Evolutionary conservation across 2,329 filamentous ascomycete species (phyloP), one percentile per base, ranked within the genome.

Genomic region (Phialocephala sp.): DNA sequence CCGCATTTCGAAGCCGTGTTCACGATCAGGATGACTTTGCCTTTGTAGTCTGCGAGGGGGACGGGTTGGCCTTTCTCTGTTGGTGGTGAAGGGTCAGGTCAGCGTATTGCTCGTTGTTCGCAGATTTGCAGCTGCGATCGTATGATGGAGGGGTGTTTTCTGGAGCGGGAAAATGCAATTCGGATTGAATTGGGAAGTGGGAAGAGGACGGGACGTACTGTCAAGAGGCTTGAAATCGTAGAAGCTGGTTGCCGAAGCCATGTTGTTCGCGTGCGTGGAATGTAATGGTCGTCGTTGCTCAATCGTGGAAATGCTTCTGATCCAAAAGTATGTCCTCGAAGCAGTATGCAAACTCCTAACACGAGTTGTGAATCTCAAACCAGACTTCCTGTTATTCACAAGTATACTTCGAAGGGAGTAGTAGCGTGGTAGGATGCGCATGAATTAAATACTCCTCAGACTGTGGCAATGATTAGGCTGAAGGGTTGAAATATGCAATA

Each of bases 1-100:
- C 95, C 94, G 84, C 95, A 99, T 84, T 98, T 97, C 79, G 92
- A 97, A 73, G 95, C 95, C 1, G 94, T 97, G 88, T 99, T 99
- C 82, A 99, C 93, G 75, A 97, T 85, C 67, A 99, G 90, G 74
- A 98, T 88, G 72, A 98, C 94, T 81, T 98, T 98, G 85, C 91
- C 92, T 79, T 92, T 88, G 82, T 93, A 91, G 68, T 89, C 80
- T 72, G 82, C 76, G 71, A 98, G 85, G 66, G 88, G 83, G 77
- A 90, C 90, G 72, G 91, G 85, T 63, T 87, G 77, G 79, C 93
- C 93, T 78, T 89, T 90, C 78, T 93, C 90, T 93, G 76, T 72
- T n/a, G 27, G 27, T 15, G 69, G 68, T 68, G 47, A 62, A 41
- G 59, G 27, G 50, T 20, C 22, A n/a, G 36, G 59, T 64, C 69